These are phyloP conservation scores for Fusarium acutatum DNA, from an alignment of 2,329 filamentous ascomycete genomes.

Conservation along the genomic window DNA sequence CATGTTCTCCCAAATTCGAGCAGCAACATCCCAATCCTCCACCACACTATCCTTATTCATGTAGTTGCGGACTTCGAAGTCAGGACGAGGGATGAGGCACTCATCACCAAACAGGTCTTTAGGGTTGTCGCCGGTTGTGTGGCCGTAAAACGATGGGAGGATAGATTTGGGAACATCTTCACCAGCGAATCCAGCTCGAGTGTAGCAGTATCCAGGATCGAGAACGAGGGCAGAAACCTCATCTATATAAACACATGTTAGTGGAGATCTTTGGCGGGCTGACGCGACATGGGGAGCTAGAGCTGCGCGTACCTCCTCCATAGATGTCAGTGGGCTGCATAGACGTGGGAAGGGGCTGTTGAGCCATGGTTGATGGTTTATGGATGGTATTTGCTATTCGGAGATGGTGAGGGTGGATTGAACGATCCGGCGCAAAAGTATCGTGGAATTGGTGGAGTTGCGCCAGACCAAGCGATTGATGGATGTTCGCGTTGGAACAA, in stretches of 20 bases:
- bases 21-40: constrained; percentile 94
- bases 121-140: constrained; percentile 56
- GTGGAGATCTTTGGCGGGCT: constrained; percentile 18
- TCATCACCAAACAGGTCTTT: constrained; percentile 87
- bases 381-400: neutral
- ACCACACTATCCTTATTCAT: constrained; percentile 90
- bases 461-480: constrained; percentile 30
- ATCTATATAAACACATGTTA: constrained; percentile 63
- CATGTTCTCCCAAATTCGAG: constrained; percentile 90
- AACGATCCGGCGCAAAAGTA: constrained; percentile 35
- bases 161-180: constrained; percentile 97
- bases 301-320: constrained; percentile 62
- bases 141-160: constrained; percentile 88
- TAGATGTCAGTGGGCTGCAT: constrained; percentile 70
- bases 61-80: constrained; percentile 89
- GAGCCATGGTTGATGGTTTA: constrained; percentile 55
- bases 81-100: constrained; percentile 77
- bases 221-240: constrained; percentile 97
- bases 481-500: constrained; percentile 44
- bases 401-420: constrained; percentile 38
- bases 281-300: constrained; percentile 31
- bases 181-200: constrained; percentile 94
- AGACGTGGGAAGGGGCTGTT: constrained; percentile 64
- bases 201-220: constrained; percentile 90
- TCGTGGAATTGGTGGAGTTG: constrained; percentile 40